phyloP scores from a whole-genome alignment of 73 alveolate species.

The Paramecium primaurelia region DNA sequence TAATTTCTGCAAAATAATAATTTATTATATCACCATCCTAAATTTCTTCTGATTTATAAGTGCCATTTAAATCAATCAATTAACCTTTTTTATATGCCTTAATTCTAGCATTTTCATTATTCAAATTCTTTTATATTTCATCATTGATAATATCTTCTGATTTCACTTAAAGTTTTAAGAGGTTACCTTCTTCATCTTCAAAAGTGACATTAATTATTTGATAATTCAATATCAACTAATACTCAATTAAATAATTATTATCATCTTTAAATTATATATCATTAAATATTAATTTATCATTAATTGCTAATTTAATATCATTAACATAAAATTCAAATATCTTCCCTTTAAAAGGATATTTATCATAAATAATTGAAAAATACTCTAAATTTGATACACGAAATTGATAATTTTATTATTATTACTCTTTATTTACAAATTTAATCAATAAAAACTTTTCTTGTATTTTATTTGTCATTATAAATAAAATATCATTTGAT shows the following conservation, averaged over 20 bases:
- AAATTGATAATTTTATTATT: neutral
- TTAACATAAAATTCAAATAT: neutral
- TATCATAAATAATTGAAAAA: neutral
- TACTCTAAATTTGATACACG: neutral
- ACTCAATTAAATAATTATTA: neutral
- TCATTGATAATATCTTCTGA: neutral
- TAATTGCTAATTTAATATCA: neutral
- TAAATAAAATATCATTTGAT: neutral
- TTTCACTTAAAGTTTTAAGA: neutral
- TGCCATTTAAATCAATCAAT: neutral
- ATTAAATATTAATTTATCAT: neutral
- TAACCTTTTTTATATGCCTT: neutral
- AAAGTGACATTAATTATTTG: neutral
- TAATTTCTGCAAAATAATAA: neutral
- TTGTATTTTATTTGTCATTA: neutral
- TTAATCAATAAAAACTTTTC: neutral
- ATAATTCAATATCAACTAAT: neutral
- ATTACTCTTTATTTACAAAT: neutral
- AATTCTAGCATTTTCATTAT: neutral
- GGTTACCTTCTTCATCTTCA: neutral
- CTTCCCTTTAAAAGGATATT: neutral
- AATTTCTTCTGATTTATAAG: neutral
- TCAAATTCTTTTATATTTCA: neutral
- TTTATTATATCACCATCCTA: neutral
- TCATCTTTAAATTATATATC: neutral